phyloP scores from a whole-genome alignment of 768 basidiomycete genomes.

The Neoboletus subvelutipes region DNA sequence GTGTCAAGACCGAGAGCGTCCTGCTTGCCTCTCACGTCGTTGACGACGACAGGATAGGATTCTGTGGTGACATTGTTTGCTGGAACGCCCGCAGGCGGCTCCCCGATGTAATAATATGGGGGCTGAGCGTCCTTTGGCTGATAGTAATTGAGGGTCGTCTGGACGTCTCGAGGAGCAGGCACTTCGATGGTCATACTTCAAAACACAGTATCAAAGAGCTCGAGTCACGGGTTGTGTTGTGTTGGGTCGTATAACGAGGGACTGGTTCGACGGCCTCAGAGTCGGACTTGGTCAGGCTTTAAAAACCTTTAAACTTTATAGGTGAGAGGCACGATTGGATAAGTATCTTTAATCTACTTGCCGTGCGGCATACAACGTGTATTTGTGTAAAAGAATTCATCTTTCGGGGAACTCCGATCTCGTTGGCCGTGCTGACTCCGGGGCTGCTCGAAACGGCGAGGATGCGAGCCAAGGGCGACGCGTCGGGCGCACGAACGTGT shows the following conservation, averaged over 20 bases:
- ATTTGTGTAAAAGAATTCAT: too few relatives aligned
- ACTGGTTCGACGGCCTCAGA: neutral
- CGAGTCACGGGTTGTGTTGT: neutral
- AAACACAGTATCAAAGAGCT: neutral
- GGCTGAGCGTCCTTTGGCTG: constrained; percentile 21
- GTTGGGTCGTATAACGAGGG: neutral
- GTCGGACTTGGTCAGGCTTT: neutral
- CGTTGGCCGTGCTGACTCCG: too few relatives aligned
- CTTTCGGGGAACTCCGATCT: too few relatives aligned
- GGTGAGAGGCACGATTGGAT: too few relatives aligned
- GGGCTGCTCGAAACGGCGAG: too few relatives aligned
- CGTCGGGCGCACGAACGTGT: too few relatives aligned
- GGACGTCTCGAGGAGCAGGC: constrained; percentile 32
- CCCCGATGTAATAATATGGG: constrained; percentile 27
- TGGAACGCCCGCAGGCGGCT: constrained; percentile 23
- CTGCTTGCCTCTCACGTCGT: neutral
- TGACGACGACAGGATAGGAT: constrained; percentile 13
- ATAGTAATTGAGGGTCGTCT: constrained; percentile 34
- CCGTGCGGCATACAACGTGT: too few relatives aligned
- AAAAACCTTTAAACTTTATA: too few relatives aligned
- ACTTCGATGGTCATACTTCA: constrained; percentile 21
- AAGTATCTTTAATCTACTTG: too few relatives aligned
- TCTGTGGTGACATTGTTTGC: constrained; percentile 26
- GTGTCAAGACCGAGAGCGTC: constrained; percentile 31
- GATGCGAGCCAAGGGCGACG: too few relatives aligned